Base-by-base conservation (phyloP, 805 yeast genomes). In the Monosporozyma unispora region DNA sequence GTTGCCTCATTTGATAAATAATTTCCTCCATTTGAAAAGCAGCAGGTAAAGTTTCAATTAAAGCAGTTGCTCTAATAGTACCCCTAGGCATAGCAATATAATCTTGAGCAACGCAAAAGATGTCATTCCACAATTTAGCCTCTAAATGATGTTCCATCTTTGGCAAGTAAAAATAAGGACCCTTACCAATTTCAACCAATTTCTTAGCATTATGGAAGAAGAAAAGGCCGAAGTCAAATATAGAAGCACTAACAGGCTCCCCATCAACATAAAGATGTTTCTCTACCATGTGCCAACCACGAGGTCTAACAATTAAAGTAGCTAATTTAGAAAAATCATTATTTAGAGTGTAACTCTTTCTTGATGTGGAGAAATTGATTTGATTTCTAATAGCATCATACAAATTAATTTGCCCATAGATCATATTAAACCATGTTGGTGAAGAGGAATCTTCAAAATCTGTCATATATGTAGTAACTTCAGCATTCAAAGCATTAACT, bases 11-110 rank as follows among this genome's bases (percentile, higher is more conserved):
- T 61, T 84, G 85, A 62, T 80, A 85, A 59, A 85, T 77, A 57
- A 85, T 84, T 68, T 85, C 93, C 62, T 85, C 90, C 82, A 85
- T 80, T 69, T 85, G 93, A 76, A 82, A 85, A 14, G 89, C 87
- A 44, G 87, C 88, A 40, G 93, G 95, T 56, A 85, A 72, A 18
- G 95, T 85, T 69, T 85, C 95, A 63, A 85, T 84, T 65, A 85
- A 72, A 29, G 84, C 89, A 10, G 93, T 84, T 38, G 88, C 91
- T 62, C 87, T 76, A 60, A 85, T 80, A 50, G 89, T 80, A 54
- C 91, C 93, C 62, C 91, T 77, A 53, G 82, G 77, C 44, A 85
- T 70, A 16, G 75, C 78, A 46, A 85, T 65, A 62, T 75, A 77
- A 63, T 85, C 91, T 71, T 85, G 91, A 10, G 93, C 75, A 52